These are phyloP conservation scores for Hypoxylon perforatum DNA, from an alignment of 495 filamentous ascomycete genomes.

Conservation along the genomic window DNA sequence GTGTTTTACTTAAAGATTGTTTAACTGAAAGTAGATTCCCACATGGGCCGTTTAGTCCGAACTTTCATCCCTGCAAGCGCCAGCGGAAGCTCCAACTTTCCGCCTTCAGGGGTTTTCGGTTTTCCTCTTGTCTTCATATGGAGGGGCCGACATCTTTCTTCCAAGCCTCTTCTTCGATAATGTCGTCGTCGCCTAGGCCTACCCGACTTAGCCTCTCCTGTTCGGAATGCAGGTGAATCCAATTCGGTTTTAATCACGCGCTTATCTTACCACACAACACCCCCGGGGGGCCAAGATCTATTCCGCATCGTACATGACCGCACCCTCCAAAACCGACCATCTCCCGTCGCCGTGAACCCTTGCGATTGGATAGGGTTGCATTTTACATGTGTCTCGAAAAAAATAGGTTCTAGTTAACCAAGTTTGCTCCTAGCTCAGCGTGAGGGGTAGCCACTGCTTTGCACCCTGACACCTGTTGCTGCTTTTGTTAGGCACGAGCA, in stretches of 20 bases:
- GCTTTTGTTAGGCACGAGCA: conserved; percentile 1
- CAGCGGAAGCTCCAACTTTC: conserved; percentile 29
- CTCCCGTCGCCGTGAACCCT: conserved; percentile 37
- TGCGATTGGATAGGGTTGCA: conserved; percentile 45
- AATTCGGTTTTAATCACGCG: conserved; percentile 11
- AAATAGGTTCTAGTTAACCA: conserved; percentile 23
- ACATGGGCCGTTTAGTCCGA: conserved; percentile 9
- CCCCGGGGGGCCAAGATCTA: conserved; percentile 31
- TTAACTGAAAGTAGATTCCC: neutral
- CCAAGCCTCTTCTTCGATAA: conserved; percentile 52
- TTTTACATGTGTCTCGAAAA: conserved; percentile 24
- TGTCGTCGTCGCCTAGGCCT: conserved; percentile 41
- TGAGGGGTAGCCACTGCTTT: conserved; percentile 39
- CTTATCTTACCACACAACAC: conserved; percentile 20
- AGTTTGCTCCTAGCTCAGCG: conserved; percentile 10
- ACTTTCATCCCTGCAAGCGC: conserved; percentile 23
- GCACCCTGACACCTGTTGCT: conserved; percentile 25
- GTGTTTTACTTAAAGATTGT: too few species aligned
- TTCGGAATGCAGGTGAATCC: conserved; percentile 12
- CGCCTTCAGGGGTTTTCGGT: conserved; percentile 18
- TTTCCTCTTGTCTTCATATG: conserved; percentile 53
- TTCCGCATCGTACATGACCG: conserved; percentile 47
- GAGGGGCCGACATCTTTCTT: conserved; percentile 84
- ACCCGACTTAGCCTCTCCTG: neutral
- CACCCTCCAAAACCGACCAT: conserved; percentile 41